Evolutionary conservation across 2,329 filamentous ascomycete species (phyloP).

Genomic region (Hirsutella rhossiliensis): DNA sequence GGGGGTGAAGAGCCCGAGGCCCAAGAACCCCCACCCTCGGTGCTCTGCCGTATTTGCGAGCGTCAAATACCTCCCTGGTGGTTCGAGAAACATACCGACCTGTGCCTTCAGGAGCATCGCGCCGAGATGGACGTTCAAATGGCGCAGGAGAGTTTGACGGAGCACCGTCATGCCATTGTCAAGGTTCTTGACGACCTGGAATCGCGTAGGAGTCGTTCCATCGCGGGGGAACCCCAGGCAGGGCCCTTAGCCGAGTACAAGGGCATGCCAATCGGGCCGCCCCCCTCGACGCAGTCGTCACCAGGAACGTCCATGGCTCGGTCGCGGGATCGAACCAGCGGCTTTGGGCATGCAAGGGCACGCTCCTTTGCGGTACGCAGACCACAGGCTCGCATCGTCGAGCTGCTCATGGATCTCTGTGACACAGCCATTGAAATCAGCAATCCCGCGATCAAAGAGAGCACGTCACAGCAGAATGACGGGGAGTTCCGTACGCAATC

Average conservation of each 20-base stretch:
- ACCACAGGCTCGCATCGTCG: constrained; percentile 85
- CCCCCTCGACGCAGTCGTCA: constrained; percentile 58
- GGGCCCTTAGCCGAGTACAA: constrained; percentile 70
- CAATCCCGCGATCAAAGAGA: constrained; percentile 84
- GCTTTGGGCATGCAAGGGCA: constrained; percentile 67
- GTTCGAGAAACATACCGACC: constrained; percentile 98
- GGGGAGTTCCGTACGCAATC: constrained; percentile 87
- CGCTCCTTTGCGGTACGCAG: constrained; percentile 85
- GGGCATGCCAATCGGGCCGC: constrained; percentile 69
- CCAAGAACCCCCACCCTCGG: constrained; percentile 73
- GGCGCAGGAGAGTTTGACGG: constrained; percentile 80
- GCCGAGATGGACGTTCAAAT: constrained; percentile 98
- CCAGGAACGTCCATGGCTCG: constrained; percentile 60
- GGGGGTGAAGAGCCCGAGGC: constrained; percentile 63
- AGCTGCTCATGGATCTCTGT: constrained; percentile 86
- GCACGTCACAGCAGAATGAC: constrained; percentile 44
- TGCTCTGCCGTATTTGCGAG: constrained; percentile 94
- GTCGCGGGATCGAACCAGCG: constrained; percentile 61
- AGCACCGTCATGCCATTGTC: constrained; percentile 90
- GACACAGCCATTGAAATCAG: constrained; percentile 94
- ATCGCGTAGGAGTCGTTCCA: constrained; percentile 55
- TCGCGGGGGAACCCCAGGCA: constrained; percentile 39
- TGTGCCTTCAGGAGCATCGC: constrained; percentile 89
- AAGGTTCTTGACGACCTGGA: constrained; percentile 90
- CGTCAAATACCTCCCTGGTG: constrained; percentile 97